Evolutionary conservation across 2,329 filamentous ascomycete species (phyloP).

Genomic region (Sporothrix schenckii): DNA sequence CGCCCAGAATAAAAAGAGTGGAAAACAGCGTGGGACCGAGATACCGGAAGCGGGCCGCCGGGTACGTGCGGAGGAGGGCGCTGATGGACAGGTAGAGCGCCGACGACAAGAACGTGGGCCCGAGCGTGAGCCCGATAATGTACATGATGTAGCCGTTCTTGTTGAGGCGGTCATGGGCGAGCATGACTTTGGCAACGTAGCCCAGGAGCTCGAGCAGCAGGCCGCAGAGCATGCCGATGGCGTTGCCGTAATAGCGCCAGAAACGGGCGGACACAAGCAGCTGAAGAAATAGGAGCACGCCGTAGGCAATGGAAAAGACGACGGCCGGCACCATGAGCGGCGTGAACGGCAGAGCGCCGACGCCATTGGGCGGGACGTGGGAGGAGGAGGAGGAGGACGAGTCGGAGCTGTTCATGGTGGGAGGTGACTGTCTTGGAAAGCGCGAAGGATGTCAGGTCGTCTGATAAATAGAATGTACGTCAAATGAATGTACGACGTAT

Average conservation of each 20-base stretch:
- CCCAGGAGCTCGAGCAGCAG: slow-evolving; percentile 36
- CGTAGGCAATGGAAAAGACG: slow-evolving; percentile 31
- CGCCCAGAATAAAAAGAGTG: slow-evolving; percentile 35
- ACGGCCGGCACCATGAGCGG: slow-evolving; percentile 31
- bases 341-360: slow-evolving; percentile 33
- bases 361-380: slow-evolving; percentile 31
- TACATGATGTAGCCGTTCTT: slow-evolving; percentile 38
- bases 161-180: slow-evolving; percentile 32
- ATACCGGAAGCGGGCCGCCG: slow-evolving; percentile 18
- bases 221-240: slow-evolving; percentile 37
- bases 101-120: slow-evolving; percentile 36
- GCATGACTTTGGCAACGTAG: slow-evolving; percentile 36
- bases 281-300: slow-evolving; percentile 22
- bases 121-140: slow-evolving; percentile 37
- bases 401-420: not conserved
- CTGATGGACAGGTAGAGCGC: slow-evolving; percentile 36
- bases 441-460: not conserved
- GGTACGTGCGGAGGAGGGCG: slow-evolving; percentile 29
- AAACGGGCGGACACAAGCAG: slow-evolving; percentile 27
- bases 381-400: not conserved
- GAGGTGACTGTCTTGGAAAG: too few relatives aligned
- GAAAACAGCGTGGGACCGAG: slow-evolving; percentile 33
- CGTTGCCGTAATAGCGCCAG: slow-evolving; percentile 35
- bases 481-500: not conserved
- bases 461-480: not conserved